phyloP scores from a whole-genome alignment of 768 basidiomycete species.

The Tylopilus cervinicoccineus region DNA sequence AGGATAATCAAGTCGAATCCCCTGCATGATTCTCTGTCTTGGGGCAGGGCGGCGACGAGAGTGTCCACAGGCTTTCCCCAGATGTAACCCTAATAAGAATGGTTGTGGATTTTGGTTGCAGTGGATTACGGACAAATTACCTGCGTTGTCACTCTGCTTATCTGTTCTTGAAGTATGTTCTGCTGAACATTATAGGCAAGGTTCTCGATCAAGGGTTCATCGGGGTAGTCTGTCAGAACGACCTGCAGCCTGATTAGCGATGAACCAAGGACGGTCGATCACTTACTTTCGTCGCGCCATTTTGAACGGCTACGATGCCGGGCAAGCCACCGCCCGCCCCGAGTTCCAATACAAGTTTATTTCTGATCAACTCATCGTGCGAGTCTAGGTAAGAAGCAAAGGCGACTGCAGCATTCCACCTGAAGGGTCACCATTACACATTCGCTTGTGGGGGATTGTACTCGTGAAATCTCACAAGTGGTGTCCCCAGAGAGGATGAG shows the following conservation, averaged over 20 bases:
- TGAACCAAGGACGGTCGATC: background rate
- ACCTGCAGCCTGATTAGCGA: slow-evolving; percentile 41
- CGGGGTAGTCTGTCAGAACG: slow-evolving; percentile 92
- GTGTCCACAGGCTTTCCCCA: slow-evolving; percentile 62
- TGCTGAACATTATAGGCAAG: slow-evolving; percentile 59
- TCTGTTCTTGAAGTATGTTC: slow-evolving; percentile 42
- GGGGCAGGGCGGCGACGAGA: slow-evolving; percentile 28
- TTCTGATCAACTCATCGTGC: slow-evolving; percentile 42
- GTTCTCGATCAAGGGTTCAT: slow-evolving; percentile 69
- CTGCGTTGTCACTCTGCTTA: slow-evolving; percentile 28
- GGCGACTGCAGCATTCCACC: slow-evolving; percentile 79
- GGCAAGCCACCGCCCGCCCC: slow-evolving; percentile 94
- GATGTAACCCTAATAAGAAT: slow-evolving; percentile 59
- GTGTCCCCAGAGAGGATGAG: slow-evolving; percentile 81
- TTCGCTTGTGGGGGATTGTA: background rate
- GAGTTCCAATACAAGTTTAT: slow-evolving; percentile 69
- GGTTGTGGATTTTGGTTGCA: slow-evolving; percentile 19
- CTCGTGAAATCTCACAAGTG: slow-evolving; percentile 49
- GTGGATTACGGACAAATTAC: slow-evolving; percentile 30
- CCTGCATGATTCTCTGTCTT: slow-evolving; percentile 12
- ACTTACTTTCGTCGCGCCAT: slow-evolving; percentile 62
- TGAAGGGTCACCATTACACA: slow-evolving; percentile 21
- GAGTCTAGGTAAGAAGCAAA: slow-evolving; percentile 68
- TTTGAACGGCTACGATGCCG: slow-evolving; percentile 66
- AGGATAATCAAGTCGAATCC: slow-evolving; percentile 80